Percentiles rank a stretch among this genome's conserved stretches.
Evolutionary conservation across 192 early-diverging fungal genomes (phyloP).

Genomic region (Paraglomus brasilianum): DNA sequence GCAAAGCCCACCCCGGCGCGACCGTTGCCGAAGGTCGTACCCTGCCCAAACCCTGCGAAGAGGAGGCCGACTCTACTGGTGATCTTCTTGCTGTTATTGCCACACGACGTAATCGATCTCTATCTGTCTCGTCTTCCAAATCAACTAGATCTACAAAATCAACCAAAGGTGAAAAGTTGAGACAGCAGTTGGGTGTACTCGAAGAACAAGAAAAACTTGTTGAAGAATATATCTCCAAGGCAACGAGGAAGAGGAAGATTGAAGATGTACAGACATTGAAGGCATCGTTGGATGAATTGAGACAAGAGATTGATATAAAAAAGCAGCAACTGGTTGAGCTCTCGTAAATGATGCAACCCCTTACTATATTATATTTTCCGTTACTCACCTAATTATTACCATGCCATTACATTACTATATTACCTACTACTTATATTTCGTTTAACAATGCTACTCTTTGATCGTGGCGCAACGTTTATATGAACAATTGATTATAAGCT

Average conservation of each 20-base stretch:
- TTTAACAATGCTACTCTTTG: too few relatives aligned
- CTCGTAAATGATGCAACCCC: too few relatives aligned
- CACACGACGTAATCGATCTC: conserved; percentile 21
- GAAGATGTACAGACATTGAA: conserved; percentile 72
- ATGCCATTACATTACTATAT: too few relatives aligned
- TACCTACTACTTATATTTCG: too few relatives aligned
- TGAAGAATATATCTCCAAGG: conserved; percentile 63
- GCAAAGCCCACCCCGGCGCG: conserved; percentile 11
- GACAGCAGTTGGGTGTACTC: conserved; percentile 53
- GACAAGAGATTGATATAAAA: conserved; percentile 52
- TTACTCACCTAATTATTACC: too few relatives aligned
- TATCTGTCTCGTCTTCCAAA: conserved; percentile 30
- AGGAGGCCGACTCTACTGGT: not conserved
- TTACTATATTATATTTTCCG: too few relatives aligned
- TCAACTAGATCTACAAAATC: conserved; percentile 31
- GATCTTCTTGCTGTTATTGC: not conserved
- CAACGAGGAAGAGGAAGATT: conserved; percentile 60
- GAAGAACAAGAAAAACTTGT: conserved; percentile 68
- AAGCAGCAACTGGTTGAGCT: conserved; percentile 23
- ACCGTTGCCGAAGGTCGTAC: too few relatives aligned
- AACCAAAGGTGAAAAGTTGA: conserved; percentile 32
- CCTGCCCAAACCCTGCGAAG: too few relatives aligned
- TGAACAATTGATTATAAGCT: too few relatives aligned
- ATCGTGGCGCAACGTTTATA: too few relatives aligned
- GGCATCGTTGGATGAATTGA: conserved; percentile 61